These are phyloP conservation scores for Phytopythium montanum DNA, from an alignment of 352 stramenopile species.

Conservation along the genomic window DNA sequence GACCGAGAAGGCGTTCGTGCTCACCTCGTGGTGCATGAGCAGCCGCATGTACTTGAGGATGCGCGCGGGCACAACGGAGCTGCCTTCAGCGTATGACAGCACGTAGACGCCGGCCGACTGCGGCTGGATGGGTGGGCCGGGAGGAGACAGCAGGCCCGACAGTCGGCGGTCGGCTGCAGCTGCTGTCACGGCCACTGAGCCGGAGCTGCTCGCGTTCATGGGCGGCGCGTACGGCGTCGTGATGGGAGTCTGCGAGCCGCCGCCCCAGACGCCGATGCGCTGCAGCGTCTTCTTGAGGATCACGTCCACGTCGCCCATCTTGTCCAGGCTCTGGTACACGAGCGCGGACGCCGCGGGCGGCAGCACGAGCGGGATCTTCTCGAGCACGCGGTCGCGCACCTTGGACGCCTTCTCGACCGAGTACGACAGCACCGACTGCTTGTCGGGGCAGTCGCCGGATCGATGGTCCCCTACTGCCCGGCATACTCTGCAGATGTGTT, in stretches of 20 bases:
- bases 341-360: conserved; percentile 42
- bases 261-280: conserved; percentile 73
- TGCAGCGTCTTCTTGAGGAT: conserved; percentile 68
- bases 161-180: conserved; percentile 4
- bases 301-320: conserved; percentile 67
- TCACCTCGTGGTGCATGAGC: conserved; percentile 83
- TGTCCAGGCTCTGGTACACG: conserved; percentile 63
- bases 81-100: conserved; percentile 72
- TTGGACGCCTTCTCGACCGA: conserved; percentile 59
- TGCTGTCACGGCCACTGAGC: neutral
- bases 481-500: conserved; percentile 64
- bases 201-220: conserved; percentile 5
- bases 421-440: conserved; percentile 44
- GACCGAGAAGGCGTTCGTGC: conserved; percentile 81
- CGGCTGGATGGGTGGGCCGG: neutral
- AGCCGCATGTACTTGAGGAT: conserved; percentile 86
- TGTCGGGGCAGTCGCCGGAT: conserved; percentile 50
- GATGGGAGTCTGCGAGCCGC: conserved; percentile 76
- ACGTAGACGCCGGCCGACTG: conserved; percentile 55
- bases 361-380: conserved; percentile 54
- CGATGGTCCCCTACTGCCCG: conserved; percentile 47
- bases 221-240: conserved; percentile 61
- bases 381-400: conserved; percentile 48
- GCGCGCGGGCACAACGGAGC: conserved; percentile 64
- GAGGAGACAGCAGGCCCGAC: conserved; percentile 11